These are phyloP conservation scores for Pythium aquatile DNA, from an alignment of 352 stramenopile genomes.

Conservation along the genomic window DNA sequence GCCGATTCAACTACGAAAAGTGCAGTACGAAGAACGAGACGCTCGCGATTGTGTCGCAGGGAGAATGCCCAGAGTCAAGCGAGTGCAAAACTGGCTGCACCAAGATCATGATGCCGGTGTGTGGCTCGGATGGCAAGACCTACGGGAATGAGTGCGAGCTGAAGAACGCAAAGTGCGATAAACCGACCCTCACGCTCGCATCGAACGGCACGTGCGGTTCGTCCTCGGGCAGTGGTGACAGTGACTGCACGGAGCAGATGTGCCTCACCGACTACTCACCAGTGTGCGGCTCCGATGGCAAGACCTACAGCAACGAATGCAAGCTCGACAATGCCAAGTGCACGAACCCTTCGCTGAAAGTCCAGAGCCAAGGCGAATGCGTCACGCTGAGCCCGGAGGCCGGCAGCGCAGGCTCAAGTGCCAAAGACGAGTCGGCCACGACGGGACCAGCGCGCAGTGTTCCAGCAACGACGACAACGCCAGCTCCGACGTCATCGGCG, in stretches of 20 bases:
- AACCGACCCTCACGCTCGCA: slow-evolving; percentile 12
- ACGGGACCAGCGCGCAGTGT: neutral
- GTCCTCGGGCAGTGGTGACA: slow-evolving; percentile 1
- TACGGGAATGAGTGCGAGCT: slow-evolving; percentile 31
- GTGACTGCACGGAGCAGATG: neutral
- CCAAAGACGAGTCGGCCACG: neutral
- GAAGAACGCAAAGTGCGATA: slow-evolving; percentile 21
- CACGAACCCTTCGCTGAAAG: slow-evolving; percentile 14
- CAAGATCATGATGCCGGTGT: slow-evolving; percentile 25
- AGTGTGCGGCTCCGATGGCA: slow-evolving; percentile 46
- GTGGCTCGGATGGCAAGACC: slow-evolving; percentile 31
- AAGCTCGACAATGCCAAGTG: slow-evolving; percentile 22
- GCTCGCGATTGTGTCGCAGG: slow-evolving; percentile 22
- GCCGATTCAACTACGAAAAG: slow-evolving; percentile 25
- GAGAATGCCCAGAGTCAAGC: slow-evolving; percentile 18
- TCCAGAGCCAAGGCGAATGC: slow-evolving; percentile 17
- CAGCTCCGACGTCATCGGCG: neutral
- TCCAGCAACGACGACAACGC: slow-evolving; percentile 4
- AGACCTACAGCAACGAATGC: slow-evolving; percentile 51
- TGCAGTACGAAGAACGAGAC: slow-evolving; percentile 24
- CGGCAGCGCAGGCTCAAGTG: neutral
- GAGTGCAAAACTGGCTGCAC: slow-evolving; percentile 18
- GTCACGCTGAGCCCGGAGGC: neutral
- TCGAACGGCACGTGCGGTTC: slow-evolving; percentile 17
- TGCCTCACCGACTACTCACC: slow-evolving; percentile 18